Conservation (phyloP, 805 yeast species). For the Nakazawaea wickerhamii region DNA sequence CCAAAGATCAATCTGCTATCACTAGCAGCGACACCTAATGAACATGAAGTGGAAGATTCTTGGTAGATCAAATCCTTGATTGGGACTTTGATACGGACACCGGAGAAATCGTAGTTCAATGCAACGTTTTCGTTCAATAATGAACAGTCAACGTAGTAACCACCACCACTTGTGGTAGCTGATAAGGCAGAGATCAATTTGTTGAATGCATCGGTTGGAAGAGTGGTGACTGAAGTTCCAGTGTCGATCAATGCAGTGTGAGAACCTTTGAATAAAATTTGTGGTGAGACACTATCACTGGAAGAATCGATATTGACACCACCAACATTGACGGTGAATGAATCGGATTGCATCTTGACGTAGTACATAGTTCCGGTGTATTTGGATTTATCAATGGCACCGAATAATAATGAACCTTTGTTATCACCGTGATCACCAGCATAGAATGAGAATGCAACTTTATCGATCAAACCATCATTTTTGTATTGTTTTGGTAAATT, state of each 20-base stretch:
- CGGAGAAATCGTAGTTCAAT: slow-evolving; percentile 8
- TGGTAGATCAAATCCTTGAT: slow-evolving; percentile 4
- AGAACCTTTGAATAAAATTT: not conserved
- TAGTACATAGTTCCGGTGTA: slow-evolving; percentile 30
- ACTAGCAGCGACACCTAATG: slow-evolving; percentile 4
- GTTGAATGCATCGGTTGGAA: slow-evolving; percentile 29
- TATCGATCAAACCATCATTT: slow-evolving; percentile 34
- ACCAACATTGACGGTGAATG: slow-evolving; percentile 3
- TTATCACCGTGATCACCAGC: slow-evolving; percentile 31
- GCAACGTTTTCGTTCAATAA: slow-evolving; percentile 3
- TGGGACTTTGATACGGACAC: slow-evolving; percentile 10
- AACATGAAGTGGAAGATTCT: slow-evolving; percentile 1
- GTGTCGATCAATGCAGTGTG: slow-evolving; percentile 43
- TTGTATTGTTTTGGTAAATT: slow-evolving; percentile 28
- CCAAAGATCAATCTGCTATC: slow-evolving; percentile 39
- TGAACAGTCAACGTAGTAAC: slow-evolving; percentile 5
- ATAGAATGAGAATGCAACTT: slow-evolving; percentile 41
- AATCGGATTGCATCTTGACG: slow-evolving; percentile 21
- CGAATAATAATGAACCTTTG: slow-evolving; percentile 34
- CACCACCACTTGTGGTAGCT: slow-evolving; percentile 4
- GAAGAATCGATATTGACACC: slow-evolving; percentile 11
- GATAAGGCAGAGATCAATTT: slow-evolving; percentile 1
- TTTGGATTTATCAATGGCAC: slow-evolving; percentile 38
- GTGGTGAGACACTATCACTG: not conserved
- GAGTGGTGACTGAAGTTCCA: slow-evolving; percentile 45